Evolutionary conservation across 2,329 filamentous ascomycete species (phyloP).

Genomic region (Neurospora sp.): DNA sequence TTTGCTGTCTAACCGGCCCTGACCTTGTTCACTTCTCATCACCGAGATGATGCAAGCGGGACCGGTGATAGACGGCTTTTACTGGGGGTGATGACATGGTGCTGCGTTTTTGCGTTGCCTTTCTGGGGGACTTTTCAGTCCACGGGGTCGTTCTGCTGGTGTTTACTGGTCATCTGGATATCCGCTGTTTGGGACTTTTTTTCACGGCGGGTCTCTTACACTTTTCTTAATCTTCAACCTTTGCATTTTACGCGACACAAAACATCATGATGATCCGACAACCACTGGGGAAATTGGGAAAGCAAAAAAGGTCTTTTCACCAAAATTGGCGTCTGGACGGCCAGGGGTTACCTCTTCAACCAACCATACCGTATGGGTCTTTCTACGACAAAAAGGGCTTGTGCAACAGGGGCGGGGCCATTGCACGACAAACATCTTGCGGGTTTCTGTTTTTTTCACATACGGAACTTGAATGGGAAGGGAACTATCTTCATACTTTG

Average conservation of each 20-base stretch:
- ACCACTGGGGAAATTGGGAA: constrained; percentile 17
- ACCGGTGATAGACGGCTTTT: constrained; percentile 8
- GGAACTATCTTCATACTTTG: not conserved
- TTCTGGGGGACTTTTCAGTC: constrained; percentile 17
- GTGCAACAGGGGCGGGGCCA: not conserved
- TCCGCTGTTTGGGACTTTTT: constrained; percentile 12
- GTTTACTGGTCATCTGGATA: constrained; percentile 24
- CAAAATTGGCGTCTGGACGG: constrained; percentile 15
- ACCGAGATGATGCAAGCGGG: constrained; percentile 13
- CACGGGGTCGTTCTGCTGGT: constrained; percentile 20
- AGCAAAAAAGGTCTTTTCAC: constrained; percentile 10
- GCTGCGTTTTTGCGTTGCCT: constrained; percentile 20
- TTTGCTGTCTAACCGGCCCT: constrained; percentile 13
- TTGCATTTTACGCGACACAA: constrained; percentile 2
- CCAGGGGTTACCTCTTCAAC: not conserved
- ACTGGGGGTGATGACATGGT: constrained; percentile 17
- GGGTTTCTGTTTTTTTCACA: not conserved
- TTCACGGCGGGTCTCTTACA: constrained; percentile 13
- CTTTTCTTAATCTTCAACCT: constrained; percentile 10
- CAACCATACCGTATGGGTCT: not conserved
- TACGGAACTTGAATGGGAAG: not conserved
- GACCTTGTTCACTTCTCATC: constrained; percentile 8
- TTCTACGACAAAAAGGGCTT: not conserved
- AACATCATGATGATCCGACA: constrained; percentile 14
- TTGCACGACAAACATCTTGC: constrained; percentile 1